Percentiles rank a stretch among this genome's conserved stretches.
Conservation (phyloP, 345 rosid genomes). For the Pugionium dolabratum region DNA sequence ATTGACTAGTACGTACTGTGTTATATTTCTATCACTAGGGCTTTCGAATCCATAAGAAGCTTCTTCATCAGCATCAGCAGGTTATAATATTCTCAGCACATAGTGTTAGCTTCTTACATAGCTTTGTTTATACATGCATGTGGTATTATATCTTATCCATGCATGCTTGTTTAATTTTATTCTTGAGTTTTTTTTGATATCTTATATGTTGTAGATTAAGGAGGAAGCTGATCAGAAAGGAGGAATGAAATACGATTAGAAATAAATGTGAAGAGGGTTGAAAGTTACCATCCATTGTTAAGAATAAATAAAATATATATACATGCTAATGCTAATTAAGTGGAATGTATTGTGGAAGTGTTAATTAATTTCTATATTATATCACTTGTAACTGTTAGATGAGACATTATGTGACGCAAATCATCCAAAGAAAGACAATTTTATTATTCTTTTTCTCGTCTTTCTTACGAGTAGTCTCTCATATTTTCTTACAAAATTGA, state of each 20-base stretch:
- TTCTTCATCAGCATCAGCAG: slow-evolving; percentile 28
- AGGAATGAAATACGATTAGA: slow-evolving; percentile 19
- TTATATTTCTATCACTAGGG: slow-evolving; percentile 21
- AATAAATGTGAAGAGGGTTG: slow-evolving; percentile 4
- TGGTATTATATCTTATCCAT: background rate
- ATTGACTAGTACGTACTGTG: background rate
- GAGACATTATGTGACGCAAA: background rate
- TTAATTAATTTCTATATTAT: background rate
- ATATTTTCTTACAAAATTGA: no score
- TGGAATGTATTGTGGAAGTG: slow-evolving; percentile 6
- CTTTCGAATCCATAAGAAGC: slow-evolving; percentile 36
- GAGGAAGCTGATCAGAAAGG: slow-evolving; percentile 19
- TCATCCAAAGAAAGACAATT: background rate
- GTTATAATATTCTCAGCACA: slow-evolving; percentile 12
- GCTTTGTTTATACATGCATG: background rate
- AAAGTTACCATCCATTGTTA: background rate
- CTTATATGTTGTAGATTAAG: slow-evolving; percentile 15
- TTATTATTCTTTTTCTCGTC: background rate
- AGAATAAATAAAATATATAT: background rate
- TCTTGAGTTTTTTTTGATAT: background rate
- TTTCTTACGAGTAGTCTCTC: no score
- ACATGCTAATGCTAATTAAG: background rate
- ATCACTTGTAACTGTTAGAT: background rate
- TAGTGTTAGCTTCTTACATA: background rate
- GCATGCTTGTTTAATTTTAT: background rate